Percentiles rank a stretch among this genome's conserved stretches.
Evolutionary conservation across 2,329 filamentous ascomycete species (phyloP).

Genomic region (Metarhizium anisopliae): DNA sequence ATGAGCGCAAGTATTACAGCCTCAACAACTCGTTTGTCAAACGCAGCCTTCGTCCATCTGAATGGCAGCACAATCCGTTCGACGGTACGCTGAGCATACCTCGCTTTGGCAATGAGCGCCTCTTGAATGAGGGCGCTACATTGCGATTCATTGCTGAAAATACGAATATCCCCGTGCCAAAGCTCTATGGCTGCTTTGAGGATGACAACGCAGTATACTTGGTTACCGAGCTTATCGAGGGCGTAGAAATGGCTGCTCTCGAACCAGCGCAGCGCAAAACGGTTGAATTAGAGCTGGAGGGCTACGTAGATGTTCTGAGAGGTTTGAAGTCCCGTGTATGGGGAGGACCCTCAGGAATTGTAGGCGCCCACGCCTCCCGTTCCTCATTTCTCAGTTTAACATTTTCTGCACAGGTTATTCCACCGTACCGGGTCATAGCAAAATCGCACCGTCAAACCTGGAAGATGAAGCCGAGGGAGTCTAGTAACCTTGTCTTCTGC

Average conservation of each 20-base stretch:
- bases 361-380: not conserved
- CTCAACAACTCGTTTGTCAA: slow-evolving; percentile 4
- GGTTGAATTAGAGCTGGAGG: slow-evolving; percentile 10
- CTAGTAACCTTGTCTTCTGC: slow-evolving; percentile 12
- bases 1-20: slow-evolving; percentile 6
- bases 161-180: slow-evolving; percentile 12
- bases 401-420: slow-evolving; percentile 6
- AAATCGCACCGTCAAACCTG: not conserved
- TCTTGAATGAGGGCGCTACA: slow-evolving; percentile 11
- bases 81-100: slow-evolving; percentile 5
- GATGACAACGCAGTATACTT: slow-evolving; percentile 6
- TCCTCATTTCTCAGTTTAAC: not conserved
- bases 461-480: slow-evolving; percentile 9
- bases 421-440: slow-evolving; percentile 10
- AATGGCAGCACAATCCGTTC: slow-evolving; percentile 7
- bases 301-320: slow-evolving; percentile 4
- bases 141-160: slow-evolving; percentile 10
- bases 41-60: slow-evolving; percentile 6
- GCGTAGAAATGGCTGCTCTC: slow-evolving; percentile 4
- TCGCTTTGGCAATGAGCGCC: slow-evolving; percentile 8
- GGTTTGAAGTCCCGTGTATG: slow-evolving; percentile 9
- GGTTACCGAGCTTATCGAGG: slow-evolving; percentile 5
- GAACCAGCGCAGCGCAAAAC: slow-evolving; percentile 1
- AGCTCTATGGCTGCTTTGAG: slow-evolving; percentile 10
- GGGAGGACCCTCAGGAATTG: slow-evolving; percentile 10